Evolutionary conservation across 1,139 yeast species (phyloP).

Genomic region (Debaryomycetaceae sp.): DNA sequence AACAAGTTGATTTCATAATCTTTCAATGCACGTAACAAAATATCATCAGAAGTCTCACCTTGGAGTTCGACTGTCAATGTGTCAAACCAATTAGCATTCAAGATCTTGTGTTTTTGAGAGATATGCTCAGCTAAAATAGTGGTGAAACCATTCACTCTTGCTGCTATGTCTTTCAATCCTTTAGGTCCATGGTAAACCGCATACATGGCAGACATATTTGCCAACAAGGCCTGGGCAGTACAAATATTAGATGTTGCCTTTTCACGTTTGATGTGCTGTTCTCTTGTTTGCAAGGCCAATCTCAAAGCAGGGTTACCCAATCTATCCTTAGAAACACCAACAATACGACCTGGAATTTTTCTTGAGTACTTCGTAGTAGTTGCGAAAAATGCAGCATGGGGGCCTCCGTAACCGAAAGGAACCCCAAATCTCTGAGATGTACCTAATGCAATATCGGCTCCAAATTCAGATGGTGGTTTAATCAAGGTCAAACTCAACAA

Average conservation of each 20-base stretch:
- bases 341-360: slow-evolving; percentile 94
- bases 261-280: slow-evolving; percentile 95
- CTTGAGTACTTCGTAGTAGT: slow-evolving; percentile 76
- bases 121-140: slow-evolving; percentile 64
- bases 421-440: slow-evolving; percentile 96
- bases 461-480: slow-evolving; percentile 79
- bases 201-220: slow-evolving; percentile 93
- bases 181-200: slow-evolving; percentile 96
- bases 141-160: slow-evolving; percentile 74
- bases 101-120: slow-evolving; percentile 42
- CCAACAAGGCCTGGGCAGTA: slow-evolving; percentile 94
- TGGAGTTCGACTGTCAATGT: slow-evolving; percentile 72
- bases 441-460: slow-evolving; percentile 93
- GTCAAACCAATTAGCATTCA: slow-evolving; percentile 76
- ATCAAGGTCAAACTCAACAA: slow-evolving; percentile 81
- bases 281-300: slow-evolving; percentile 94
- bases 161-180: slow-evolving; percentile 80
- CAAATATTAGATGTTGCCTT: slow-evolving; percentile 97
- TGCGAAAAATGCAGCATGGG: slow-evolving; percentile 97
- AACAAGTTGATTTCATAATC: slow-evolving; percentile 71
- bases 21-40: slow-evolving; percentile 56
- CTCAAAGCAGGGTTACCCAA: slow-evolving; percentile 85
- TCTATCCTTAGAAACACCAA: slow-evolving; percentile 90
- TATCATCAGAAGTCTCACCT: slow-evolving; percentile 50
- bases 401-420: slow-evolving; percentile 97